Conservation (phyloP, 106 monocot genomes). For the Dioscorea dumetorum region DNA sequence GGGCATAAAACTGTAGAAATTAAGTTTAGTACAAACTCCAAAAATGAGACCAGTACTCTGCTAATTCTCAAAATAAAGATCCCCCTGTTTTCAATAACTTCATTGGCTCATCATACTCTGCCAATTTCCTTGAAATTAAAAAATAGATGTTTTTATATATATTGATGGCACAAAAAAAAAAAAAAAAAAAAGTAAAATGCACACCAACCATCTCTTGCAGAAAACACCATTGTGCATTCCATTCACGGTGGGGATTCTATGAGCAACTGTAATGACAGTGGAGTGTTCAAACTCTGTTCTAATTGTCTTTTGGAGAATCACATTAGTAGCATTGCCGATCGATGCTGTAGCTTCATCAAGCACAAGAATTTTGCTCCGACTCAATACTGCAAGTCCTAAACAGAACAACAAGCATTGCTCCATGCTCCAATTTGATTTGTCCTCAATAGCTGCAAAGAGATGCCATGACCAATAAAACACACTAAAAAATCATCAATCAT, state of each 20-base stretch:
- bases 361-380: conserved; percentile 70
- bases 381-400: conserved; percentile 74
- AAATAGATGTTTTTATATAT: background rate
- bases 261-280: conserved; percentile 95
- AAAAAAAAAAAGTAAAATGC: background rate
- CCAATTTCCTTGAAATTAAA: conserved; percentile 43
- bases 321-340: conserved; percentile 84
- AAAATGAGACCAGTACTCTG: conserved; percentile 84
- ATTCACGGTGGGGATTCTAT: conserved; percentile 95
- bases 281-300: conserved; percentile 68
- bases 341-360: conserved; percentile 98
- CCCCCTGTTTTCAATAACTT: conserved; percentile 65
- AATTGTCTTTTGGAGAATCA: conserved; percentile 84
- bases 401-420: conserved; percentile 90
- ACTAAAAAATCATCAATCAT: no score
- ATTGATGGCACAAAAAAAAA: conserved; percentile 61
- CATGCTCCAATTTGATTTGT: conserved; percentile 96
- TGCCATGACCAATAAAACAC: no score
- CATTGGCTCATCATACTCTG: conserved; percentile 76
- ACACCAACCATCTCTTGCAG: conserved; percentile 72
- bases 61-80: conserved; percentile 65
- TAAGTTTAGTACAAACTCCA: conserved; percentile 7
- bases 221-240: conserved; percentile 86
- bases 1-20: no score
- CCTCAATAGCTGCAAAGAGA: conserved; percentile 53